Evolutionary conservation across 2,329 filamentous ascomycete genomes (phyloP), one percentile per base, ranked within the genome.

Genomic region (Xylariales sp.): DNA sequence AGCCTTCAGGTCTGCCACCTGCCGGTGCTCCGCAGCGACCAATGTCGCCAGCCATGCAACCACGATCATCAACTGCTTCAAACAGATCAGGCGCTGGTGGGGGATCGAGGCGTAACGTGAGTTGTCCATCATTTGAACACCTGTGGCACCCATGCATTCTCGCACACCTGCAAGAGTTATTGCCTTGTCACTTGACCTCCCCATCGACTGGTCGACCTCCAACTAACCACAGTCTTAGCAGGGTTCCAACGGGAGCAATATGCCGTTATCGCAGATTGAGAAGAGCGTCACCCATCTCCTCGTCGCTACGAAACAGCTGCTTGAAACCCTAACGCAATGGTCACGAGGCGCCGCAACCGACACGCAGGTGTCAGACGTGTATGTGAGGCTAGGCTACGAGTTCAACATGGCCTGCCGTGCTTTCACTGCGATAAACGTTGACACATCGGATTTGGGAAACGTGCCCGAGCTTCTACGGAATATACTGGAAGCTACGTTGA

Each of bases 341-440:
- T 98, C 93, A 42, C 87, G 91, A 40, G 85, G 87, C 45, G 83
- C 86, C 53, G 90, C 93, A 38, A 90, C 88, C 46, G 93, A 98
- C 65, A 86, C 84, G 44, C 88, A 97, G 60, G 93, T 98, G 42
- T 97, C 93, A 11, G 93, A 98, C 61, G 93, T 98, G 52, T 98
- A 98, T 59, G 93, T 98, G 43, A 85, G 93, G 44, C 70, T 98
- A 44, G 93, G 93, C 32, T 98, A 98, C 65, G 93, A 98, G 65
- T 98, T 98, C 74, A 98, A 98, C 65, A 93, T 98, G 70, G 93
- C 93, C 19, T 97, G 91, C 62, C 85, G 93, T 40, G 91, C 93
- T 44, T 98, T 98, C 65, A 88, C 88, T 54, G 88, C 90, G 41
- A 98, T 98, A 55, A 93, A 94, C 45, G 93, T 98, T 46, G 93